Percentiles rank a stretch among this genome's conserved stretches.
phyloP scores from a whole-genome alignment of 2,329 filamentous ascomycete genomes.

The Phaeosphaeria sp. region DNA sequence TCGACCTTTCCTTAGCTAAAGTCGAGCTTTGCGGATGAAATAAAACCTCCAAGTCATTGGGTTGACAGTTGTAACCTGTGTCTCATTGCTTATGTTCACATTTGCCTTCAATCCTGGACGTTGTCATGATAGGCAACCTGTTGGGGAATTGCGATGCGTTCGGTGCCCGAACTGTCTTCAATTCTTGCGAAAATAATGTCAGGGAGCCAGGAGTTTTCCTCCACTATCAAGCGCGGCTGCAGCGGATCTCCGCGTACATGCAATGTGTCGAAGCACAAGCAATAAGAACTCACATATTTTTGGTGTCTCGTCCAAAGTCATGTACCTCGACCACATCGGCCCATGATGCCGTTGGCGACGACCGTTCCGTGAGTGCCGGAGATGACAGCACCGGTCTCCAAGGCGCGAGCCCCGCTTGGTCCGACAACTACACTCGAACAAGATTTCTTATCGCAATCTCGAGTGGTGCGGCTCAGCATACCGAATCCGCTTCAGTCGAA shows the following conservation, averaged over 20 bases:
- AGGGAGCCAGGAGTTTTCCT: no score
- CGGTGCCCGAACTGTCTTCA: no score
- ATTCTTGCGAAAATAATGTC: no score
- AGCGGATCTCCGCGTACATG: neutral
- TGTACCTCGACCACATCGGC: neutral
- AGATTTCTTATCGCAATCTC: neutral
- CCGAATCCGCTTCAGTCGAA: neutral
- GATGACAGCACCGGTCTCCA: neutral
- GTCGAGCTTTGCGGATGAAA: no score
- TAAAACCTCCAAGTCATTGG: no score
- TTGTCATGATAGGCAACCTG: no score
- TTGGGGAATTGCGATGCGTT: no score
- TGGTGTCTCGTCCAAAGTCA: neutral
- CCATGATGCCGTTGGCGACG: neutral
- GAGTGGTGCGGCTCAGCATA: neutral
- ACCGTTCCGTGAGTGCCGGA: neutral
- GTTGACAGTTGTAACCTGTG: no score
- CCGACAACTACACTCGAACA: neutral
- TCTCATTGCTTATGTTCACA: no score
- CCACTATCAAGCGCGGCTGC: neutral
- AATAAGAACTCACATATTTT: neutral
- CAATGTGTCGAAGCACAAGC: neutral
- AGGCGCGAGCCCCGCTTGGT: neutral
- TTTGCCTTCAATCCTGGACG: no score
- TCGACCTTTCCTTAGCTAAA: no score